These are phyloP conservation scores for Hansenula anomala DNA, from an alignment of 1,139 yeast species.

Conservation along the genomic window DNA sequence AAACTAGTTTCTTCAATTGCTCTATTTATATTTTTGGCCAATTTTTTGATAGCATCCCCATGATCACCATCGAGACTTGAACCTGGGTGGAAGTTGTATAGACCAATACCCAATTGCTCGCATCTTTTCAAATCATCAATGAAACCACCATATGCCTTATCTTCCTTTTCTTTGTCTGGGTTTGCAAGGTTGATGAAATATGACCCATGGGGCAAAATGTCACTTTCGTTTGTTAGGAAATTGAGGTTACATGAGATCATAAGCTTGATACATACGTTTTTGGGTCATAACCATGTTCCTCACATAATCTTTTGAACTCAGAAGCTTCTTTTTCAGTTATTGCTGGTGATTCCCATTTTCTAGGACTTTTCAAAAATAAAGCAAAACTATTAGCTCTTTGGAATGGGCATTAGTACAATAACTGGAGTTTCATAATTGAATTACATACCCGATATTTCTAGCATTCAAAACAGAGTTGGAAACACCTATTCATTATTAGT, in stretches of 20 bases:
- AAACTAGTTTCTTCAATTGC: slow-evolving; percentile 70
- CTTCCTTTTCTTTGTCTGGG: slow-evolving; percentile 77
- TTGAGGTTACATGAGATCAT: neutral
- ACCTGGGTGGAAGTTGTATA: slow-evolving; percentile 95
- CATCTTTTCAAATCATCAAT: slow-evolving; percentile 85
- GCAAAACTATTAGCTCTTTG: slow-evolving; percentile 73
- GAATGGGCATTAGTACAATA: no score
- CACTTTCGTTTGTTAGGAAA: slow-evolving; percentile 23
- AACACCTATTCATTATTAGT: slow-evolving; percentile 31
- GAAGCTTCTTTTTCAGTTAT: slow-evolving; percentile 61
- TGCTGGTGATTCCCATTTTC: slow-evolving; percentile 86
- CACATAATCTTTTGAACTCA: slow-evolving; percentile 60
- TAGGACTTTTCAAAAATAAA: slow-evolving; percentile 81
- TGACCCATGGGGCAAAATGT: slow-evolving; percentile 90
- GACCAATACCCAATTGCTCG: slow-evolving; percentile 76
- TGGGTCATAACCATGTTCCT: slow-evolving; percentile 62
- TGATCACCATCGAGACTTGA: slow-evolving; percentile 77
- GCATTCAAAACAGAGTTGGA: slow-evolving; percentile 77
- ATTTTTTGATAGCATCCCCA: slow-evolving; percentile 51
- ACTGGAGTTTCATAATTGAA: no score
- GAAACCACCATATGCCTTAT: slow-evolving; percentile 73
- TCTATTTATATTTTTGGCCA: slow-evolving; percentile 74
- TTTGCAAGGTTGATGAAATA: slow-evolving; percentile 89
- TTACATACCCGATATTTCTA: slow-evolving; percentile 57
- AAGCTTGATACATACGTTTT: slow-evolving; percentile 31